Base-by-base conservation (phyloP, 2,329 filamentous ascomycete genomes). In the Venturia effusa region DNA sequence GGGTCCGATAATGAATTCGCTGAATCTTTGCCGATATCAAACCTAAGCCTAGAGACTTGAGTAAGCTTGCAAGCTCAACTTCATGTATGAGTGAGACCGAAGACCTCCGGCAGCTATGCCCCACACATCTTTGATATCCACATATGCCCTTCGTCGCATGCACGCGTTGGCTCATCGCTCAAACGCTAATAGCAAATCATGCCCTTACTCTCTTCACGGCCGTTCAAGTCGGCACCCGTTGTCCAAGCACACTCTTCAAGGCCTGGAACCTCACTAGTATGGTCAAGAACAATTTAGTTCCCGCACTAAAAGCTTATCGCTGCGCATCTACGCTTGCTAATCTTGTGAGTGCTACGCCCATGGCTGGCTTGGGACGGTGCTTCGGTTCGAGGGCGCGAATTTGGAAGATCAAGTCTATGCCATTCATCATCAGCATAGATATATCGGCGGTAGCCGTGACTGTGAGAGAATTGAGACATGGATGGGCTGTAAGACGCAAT, bases 341-440 rank as follows among this genome's bases (percentile, higher is more conserved):
- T 0, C 71, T 71, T 15, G 72, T 74, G 10, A 74, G 62, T 22
- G 72, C 72, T 19, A 72, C 67, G 45, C 71, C 68, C n/a, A 32
- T 61, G 3, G 61, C 61, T 13, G 64, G 64, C 5, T 70, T 65
- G 19, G 71, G 70, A 15, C 60, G 61, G 17, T 24, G 65, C 62
- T 68, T 65, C 48, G 67, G 64, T 65, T 77, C 74, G 64, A 73
- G 70, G 19, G 72, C 71, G 1, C 75, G 70, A 41, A 77, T 76
- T 5, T 68, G 66, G 39, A 70, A 70, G 1, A 74, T 76, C 64
- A 73, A 75, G 40, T 71, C 71, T 22, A 76, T 59, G 4, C 75
- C 74, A 65, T 76, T 74, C 75, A 77, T 77, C 24, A 75, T 70
- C 0, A 74, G 75, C 75, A 77, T 77, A 64, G 76, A 75, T 62